phyloP scores from a whole-genome alignment of 2,329 filamentous ascomycete species.

The Clonostachys chloroleuca region DNA sequence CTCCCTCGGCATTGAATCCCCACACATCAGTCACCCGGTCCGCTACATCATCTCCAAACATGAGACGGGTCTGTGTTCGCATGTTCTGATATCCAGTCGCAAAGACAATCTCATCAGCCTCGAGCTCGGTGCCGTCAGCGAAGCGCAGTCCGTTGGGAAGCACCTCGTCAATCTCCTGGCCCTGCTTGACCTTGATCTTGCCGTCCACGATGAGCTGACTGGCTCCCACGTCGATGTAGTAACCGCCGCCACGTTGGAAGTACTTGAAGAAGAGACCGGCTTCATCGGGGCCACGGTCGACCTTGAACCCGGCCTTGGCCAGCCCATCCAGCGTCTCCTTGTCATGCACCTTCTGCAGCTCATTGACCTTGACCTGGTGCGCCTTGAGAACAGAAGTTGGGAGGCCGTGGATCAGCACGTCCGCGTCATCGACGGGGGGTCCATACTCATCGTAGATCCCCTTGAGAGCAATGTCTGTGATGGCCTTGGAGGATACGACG shows the following conservation, averaged over 20 bases:
- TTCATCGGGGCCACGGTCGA: slow-evolving; percentile 52
- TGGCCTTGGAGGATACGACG: slow-evolving; percentile 52
- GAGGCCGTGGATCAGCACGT: slow-evolving; percentile 53
- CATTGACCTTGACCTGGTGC: slow-evolving; percentile 39
- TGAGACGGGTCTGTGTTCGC: slow-evolving; percentile 54
- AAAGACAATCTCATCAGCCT: slow-evolving; percentile 60
- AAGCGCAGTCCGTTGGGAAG: slow-evolving; percentile 38
- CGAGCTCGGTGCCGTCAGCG: slow-evolving; percentile 48
- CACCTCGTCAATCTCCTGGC: slow-evolving; percentile 48
- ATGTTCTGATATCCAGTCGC: slow-evolving; percentile 67
- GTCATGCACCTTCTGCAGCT: slow-evolving; percentile 25
- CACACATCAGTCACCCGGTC: slow-evolving; percentile 55
- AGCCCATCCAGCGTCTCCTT: slow-evolving; percentile 36
- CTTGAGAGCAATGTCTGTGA: slow-evolving; percentile 47
- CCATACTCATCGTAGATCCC: slow-evolving; percentile 44
- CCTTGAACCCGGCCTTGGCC: slow-evolving; percentile 52
- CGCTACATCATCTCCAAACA: slow-evolving; percentile 59
- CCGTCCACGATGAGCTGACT: slow-evolving; percentile 58
- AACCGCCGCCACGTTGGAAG: slow-evolving; percentile 61
- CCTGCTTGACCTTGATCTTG: slow-evolving; percentile 59
- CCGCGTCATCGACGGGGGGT: slow-evolving; percentile 61
- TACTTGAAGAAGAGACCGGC: slow-evolving; percentile 59
- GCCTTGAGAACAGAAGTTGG: slow-evolving; percentile 58
- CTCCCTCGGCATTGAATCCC: slow-evolving; percentile 54
- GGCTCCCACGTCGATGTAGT: slow-evolving; percentile 67